Evolutionary conservation across 768 basidiomycete genomes (phyloP).

Genomic region (Symmetrospora coprosmae): DNA sequence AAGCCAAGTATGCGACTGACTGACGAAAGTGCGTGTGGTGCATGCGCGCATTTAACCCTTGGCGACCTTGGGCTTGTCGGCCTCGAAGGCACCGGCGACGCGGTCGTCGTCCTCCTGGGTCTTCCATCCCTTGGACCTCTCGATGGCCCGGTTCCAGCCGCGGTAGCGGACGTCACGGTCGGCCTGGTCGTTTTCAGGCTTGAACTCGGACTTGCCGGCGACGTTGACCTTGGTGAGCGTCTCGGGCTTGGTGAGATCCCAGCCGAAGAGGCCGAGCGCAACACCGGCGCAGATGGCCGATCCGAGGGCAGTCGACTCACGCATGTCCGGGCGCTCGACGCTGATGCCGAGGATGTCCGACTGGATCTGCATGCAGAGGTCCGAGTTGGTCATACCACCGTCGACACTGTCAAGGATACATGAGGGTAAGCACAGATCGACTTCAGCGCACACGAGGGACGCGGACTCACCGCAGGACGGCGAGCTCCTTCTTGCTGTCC

Average conservation of each 20-base stretch:
- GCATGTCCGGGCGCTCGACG: constrained; percentile 84
- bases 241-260: constrained; percentile 71
- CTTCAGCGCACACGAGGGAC: no score
- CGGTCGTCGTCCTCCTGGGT: no score
- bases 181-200: constrained; percentile 44
- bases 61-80: no score
- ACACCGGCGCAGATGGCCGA: constrained; percentile 82
- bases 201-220: constrained; percentile 58
- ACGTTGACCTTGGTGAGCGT: constrained; percentile 76
- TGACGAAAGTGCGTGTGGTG: no score
- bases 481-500: constrained; percentile 51
- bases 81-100: no score
- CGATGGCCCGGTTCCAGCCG: constrained; percentile 77
- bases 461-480: constrained; percentile 87
- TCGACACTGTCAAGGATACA: constrained; percentile 33
- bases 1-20: no score
- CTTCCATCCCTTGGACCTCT: constrained; percentile 67
- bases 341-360: constrained; percentile 83
- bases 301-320: constrained; percentile 93
- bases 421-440: no score
- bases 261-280: constrained; percentile 73
- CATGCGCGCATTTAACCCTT: no score
- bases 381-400: not conserved
- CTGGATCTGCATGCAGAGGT: constrained; percentile 52
- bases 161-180: constrained; percentile 54